Conservation (phyloP, 2,329 filamentous ascomycete species). For the Talaromyces sp. region DNA sequence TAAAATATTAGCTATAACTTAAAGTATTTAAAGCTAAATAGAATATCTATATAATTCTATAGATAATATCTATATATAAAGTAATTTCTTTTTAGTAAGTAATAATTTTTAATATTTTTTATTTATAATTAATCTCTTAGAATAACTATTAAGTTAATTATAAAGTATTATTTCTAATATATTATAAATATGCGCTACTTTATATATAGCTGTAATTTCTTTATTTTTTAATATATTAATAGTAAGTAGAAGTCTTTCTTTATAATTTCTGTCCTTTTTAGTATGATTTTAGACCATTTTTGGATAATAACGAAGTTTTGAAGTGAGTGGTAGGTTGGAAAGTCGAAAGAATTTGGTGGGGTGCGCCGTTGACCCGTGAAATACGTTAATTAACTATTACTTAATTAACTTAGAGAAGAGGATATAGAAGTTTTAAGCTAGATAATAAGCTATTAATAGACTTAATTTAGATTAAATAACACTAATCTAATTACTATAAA, state of each 20-base stretch:
- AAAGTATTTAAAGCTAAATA: neutral
- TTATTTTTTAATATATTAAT: neutral
- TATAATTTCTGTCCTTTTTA: neutral
- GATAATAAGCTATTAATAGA: no score
- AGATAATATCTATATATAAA: neutral
- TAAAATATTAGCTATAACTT: neutral
- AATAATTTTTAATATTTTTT: neutral
- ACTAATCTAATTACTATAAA: no score
- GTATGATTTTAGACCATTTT: neutral
- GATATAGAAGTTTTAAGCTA: no score
- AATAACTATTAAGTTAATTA: neutral
- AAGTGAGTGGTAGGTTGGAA: neutral
- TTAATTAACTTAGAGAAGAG: no score
- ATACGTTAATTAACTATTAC: neutral
- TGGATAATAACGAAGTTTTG: neutral
- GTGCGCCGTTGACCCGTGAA: neutral
- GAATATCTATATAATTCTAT: neutral
- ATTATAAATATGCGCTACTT: neutral
- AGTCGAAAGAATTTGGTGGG: neutral
- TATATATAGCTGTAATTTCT: neutral
- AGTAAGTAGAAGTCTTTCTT: neutral
- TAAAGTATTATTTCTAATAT: neutral
- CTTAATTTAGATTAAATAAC: no score
- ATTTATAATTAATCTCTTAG: neutral
- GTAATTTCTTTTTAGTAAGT: neutral